These are phyloP conservation scores for Symmetrospora coprosmae DNA, from an alignment of 768 basidiomycete genomes.

Conservation along the genomic window DNA sequence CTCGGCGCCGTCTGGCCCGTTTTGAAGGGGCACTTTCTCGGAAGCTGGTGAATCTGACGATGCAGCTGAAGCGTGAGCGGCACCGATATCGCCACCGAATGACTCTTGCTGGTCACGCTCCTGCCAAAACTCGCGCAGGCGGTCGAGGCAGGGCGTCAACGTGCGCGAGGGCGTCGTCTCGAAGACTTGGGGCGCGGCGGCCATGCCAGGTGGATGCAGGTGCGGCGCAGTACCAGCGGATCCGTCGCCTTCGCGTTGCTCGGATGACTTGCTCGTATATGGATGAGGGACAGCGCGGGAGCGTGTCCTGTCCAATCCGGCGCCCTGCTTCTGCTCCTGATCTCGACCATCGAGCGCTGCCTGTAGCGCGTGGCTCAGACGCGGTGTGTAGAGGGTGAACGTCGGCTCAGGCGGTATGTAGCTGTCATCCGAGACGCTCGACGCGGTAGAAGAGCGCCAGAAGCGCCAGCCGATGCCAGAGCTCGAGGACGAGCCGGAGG, in stretches of 20 bases:
- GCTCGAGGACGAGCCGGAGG: constrained; percentile 27
- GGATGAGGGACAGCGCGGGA: not conserved
- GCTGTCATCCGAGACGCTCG: constrained; percentile 43
- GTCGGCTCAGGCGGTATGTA: constrained; percentile 41
- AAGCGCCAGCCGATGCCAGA: constrained; percentile 36
- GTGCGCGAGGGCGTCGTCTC: constrained; percentile 23
- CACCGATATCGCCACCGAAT: constrained; percentile 27
- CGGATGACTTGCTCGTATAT: constrained; percentile 7
- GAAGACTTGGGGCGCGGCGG: constrained; percentile 22
- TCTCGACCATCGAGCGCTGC: not conserved
- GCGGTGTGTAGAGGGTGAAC: constrained; percentile 30
- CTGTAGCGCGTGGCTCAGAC: constrained; percentile 21
- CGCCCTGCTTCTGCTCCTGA: not conserved
- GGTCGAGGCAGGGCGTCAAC: constrained; percentile 26
- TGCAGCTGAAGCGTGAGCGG: not conserved
- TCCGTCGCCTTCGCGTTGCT: constrained; percentile 1
- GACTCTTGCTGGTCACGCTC: constrained; percentile 27
- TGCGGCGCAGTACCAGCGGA: no score
- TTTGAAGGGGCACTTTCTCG: not conserved
- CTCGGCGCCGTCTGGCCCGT: not conserved
- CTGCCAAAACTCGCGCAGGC: constrained; percentile 28
- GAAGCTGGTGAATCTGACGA: not conserved
- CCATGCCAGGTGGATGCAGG: not conserved
- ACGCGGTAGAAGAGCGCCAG: constrained; percentile 36
- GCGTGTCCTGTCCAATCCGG: not conserved